Evolutionary conservation across 2,329 filamentous ascomycete species (phyloP), one percentile per base, ranked within the genome.

Genomic region (Geosmithia morbida): DNA sequence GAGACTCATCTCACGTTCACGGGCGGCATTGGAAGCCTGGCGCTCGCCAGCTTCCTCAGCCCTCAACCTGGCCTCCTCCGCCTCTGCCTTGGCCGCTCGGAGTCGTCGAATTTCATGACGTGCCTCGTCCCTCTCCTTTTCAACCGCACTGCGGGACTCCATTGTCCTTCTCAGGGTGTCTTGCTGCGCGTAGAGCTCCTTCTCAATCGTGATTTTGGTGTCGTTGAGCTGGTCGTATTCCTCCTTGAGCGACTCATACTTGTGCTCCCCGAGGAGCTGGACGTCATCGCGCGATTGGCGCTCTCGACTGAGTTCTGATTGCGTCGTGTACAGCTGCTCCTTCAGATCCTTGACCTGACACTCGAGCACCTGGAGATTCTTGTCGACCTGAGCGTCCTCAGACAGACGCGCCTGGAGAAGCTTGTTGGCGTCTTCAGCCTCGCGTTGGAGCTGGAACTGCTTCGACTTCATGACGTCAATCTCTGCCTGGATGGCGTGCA

Each of bases 161-260:
- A 84, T 87, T 11, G 88, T 86, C 48, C 90, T 80, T 39, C 92
- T 81, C 43, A 96, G 75, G 11, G 86, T 85, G 59, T 98, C 90
- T 62, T 96, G 89, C 59, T 97, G 90, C 5, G 86, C 83, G 60
- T 97, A 97, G 61, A 98, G 82, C 64, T 97, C 90, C 63, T 96
- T 97, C 64, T 98, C 90, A 52, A 98, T 95, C 44, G 82, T 94
- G 56, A 96, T 95, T 64, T 98, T 98, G 26, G 87, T 83, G 52
- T 96, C 88, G 56, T 95, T 95, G 33, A 97, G 72, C 33, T 79
- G 77, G 45, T 94, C 83, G 55, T 81, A 94, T 53, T 97, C 88
- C 22, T 89, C 81, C 59, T 89, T 83, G 50, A 98, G 71, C 46
- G 83, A 79, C 43, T 85, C 73, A 56, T 83, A 86, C 60, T 92